Base-by-base conservation (phyloP, 805 yeast species). In the Candida mattraensis region DNA sequence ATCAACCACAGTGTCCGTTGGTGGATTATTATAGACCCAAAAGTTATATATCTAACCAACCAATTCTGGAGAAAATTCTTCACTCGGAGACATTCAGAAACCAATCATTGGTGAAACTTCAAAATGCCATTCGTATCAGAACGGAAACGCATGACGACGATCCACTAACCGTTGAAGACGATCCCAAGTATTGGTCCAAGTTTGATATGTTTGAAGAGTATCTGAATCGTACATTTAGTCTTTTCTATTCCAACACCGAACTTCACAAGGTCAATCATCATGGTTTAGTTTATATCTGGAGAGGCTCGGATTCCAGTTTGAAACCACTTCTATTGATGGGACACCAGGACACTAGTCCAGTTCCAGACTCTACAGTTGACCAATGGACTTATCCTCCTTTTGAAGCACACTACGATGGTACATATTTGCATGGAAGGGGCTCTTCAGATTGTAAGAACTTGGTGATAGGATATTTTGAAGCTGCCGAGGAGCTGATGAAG, bases 311-410 rank as follows among this genome's bases (percentile, higher is more conserved):
- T 24, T 36, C 52, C n/a, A 37, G 48, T 7, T 61, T 78, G 42
- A 78, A 80, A 54, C 93, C 94, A 5, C 45, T 78, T 11, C 52
- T 84, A 54, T 64, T 82, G 37, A 76, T 80, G 54, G 87, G 87
- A 0, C 93, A 84, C 54, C 83, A 77, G 54, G 93, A 84, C 50
- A 85, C 79, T 4, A 91, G 83, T 7, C 91, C 93, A 1, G 83
- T 83, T n/a, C 83, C 78, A 45, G 56, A 60, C 9, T 71, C 69
- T 15, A 77, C 87, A 0, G 50, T 68, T 34, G 58, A 53, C 18
- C 65, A 73, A 37, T 84, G 93, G 93, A 61, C 66, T 0, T 66
- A 76, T 53, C 80, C 79, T 3, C 93, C 94, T 2, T 83, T 74
- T 43, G 55, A 64, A 5, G 86, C 80, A 7, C 64, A 69, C 48